phyloP scores from a whole-genome alignment of 192 early-diverging fungal genomes.

The Coemansia erecta region DNA sequence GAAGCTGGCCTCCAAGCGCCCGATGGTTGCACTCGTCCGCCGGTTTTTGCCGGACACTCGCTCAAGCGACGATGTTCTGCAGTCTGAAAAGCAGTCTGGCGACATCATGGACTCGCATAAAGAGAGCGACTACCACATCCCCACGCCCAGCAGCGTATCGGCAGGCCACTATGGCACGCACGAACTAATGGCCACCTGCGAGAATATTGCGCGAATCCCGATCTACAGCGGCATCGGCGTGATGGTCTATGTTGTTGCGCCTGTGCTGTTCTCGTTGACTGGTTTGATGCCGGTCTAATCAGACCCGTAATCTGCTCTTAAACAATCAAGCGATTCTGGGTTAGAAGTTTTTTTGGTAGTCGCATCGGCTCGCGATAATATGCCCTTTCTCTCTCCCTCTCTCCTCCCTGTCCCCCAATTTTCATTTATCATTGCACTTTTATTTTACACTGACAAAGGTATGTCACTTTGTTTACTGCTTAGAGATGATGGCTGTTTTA shows the following conservation, averaged over 20 bases:
- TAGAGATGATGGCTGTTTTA: background rate
- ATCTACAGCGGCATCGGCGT: conserved; percentile 48
- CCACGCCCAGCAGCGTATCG: conserved; percentile 13
- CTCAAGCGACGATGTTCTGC: background rate
- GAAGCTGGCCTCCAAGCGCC: conserved; percentile 45
- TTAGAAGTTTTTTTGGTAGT: conserved; percentile 1
- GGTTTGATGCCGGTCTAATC: conserved; percentile 25
- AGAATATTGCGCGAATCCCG: conserved; percentile 50
- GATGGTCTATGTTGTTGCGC: conserved; percentile 21
- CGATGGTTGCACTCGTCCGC: conserved; percentile 18
- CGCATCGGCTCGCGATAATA: too few species aligned
- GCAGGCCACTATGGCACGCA: conserved; percentile 40
- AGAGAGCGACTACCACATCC: conserved; percentile 13
- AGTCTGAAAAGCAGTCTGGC: conserved; percentile 2
- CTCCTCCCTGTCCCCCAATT: too few species aligned
- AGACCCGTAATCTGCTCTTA: background rate
- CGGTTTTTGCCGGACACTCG: background rate
- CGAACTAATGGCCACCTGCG: conserved; percentile 35
- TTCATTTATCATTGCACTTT: background rate
- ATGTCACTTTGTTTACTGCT: background rate
- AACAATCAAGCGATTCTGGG: background rate
- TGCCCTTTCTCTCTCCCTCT: too few species aligned
- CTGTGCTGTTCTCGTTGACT: conserved; percentile 18
- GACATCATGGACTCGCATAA: background rate
- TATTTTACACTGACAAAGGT: background rate